Evolutionary conservation across 345 rosid species (phyloP).

Genomic region (Fremontodendron californicum): DNA sequence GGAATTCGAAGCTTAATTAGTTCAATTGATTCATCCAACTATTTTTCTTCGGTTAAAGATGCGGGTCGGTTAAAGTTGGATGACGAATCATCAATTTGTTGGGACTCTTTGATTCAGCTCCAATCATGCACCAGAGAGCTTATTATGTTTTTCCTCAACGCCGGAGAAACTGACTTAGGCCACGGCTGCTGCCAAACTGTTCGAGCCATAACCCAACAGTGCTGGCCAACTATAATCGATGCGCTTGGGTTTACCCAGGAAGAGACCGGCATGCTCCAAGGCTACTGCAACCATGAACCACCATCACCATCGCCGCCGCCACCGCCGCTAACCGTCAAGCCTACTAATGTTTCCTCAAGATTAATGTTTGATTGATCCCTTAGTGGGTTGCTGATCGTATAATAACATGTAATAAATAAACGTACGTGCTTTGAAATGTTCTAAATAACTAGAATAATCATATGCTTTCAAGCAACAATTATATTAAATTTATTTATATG

Average conservation of each 20-base stretch:
- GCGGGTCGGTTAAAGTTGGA: slow-evolving; percentile 15
- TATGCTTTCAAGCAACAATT: too few relatives aligned
- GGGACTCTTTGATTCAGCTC: slow-evolving; percentile 45
- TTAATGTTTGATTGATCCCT: too few relatives aligned
- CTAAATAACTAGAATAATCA: too few relatives aligned
- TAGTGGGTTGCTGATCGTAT: too few relatives aligned
- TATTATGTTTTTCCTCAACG: slow-evolving; percentile 38
- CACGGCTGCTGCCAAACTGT: slow-evolving; percentile 41
- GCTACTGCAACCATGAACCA: slow-evolving; percentile 32
- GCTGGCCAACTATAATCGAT: slow-evolving; percentile 44
- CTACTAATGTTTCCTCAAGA: background rate
- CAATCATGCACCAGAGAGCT: too few relatives aligned
- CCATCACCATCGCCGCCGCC: background rate
- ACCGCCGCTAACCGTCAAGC: background rate
- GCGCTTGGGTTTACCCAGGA: slow-evolving; percentile 36
- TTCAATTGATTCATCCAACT: too few relatives aligned
- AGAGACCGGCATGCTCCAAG: slow-evolving; percentile 45
- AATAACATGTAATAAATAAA: too few relatives aligned
- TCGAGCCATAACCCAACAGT: slow-evolving; percentile 22
- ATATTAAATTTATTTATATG: too few relatives aligned
- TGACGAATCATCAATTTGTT: slow-evolving; percentile 27
- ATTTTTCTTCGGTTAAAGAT: too few relatives aligned
- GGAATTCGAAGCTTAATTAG: too few relatives aligned
- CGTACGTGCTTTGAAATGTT: too few relatives aligned
- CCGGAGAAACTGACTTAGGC: slow-evolving; percentile 39